Percentiles rank a stretch among this genome's conserved stretches.
These are phyloP conservation scores for Saccharomycopsis sp. DNA, from an alignment of 805 yeast genomes.

Conservation along the genomic window DNA sequence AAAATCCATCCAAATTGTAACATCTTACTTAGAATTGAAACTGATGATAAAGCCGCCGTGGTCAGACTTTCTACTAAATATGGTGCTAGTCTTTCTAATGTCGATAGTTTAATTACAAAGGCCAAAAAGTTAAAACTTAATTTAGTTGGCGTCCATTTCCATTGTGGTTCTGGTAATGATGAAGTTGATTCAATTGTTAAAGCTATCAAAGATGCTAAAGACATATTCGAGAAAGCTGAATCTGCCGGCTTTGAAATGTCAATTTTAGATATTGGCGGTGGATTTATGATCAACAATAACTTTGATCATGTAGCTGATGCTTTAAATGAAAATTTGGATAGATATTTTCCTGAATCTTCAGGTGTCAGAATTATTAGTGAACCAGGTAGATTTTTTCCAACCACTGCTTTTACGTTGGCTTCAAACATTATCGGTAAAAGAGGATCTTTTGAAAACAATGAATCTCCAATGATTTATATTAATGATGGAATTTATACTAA, in stretches of 20 bases:
- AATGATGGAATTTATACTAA: constrained; percentile 96
- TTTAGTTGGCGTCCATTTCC: constrained; percentile 85
- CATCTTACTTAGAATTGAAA: constrained; percentile 69
- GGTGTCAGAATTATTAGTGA: constrained; percentile 66
- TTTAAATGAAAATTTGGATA: constrained; percentile 44
- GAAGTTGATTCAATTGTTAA: constrained; percentile 55
- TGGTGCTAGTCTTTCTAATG: constrained; percentile 60
- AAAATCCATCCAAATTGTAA: constrained; percentile 58
- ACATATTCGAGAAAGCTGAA: constrained; percentile 52
- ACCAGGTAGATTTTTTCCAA: constrained; percentile 86
- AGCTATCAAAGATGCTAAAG: constrained; percentile 64
- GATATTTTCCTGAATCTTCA: constrained; percentile 42
- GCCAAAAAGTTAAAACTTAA: constrained; percentile 54
- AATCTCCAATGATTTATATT: constrained; percentile 65
- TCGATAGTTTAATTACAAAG: constrained; percentile 43
- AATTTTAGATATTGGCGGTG: constrained; percentile 87
- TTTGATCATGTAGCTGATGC: constrained; percentile 51
- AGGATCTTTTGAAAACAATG: constrained; percentile 21
- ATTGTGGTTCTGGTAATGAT: constrained; percentile 88
- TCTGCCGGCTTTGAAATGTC: constrained; percentile 37
- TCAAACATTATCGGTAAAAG: constrained; percentile 82
- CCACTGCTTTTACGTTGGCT: constrained; percentile 77
- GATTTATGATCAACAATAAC: constrained; percentile 53
- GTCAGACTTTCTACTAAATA: constrained; percentile 83
- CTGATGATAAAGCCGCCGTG: constrained; percentile 82